Evolutionary conservation across 2,329 filamentous ascomycete genomes (phyloP).

Genomic region (Cytospora piceae): DNA sequence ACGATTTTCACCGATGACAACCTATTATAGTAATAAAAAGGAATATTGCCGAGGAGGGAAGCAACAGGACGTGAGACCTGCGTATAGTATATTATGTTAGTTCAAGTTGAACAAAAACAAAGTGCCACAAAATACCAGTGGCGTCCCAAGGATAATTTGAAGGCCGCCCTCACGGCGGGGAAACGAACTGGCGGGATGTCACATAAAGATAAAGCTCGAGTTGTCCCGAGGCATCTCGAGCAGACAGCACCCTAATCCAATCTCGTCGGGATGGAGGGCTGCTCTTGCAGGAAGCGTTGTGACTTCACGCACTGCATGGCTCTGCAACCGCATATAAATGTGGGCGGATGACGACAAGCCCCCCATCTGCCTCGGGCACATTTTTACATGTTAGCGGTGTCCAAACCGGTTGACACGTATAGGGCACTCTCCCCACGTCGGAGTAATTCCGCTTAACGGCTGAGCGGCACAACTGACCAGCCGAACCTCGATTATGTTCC

Average conservation of each 20-base stretch:
- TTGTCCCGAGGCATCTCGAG: slow-evolving; percentile 20
- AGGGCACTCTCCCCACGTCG: background rate
- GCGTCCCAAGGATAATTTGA: slow-evolving; percentile 9
- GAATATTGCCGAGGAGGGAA: background rate
- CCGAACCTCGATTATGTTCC: background rate
- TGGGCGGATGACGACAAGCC: background rate
- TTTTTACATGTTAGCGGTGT: background rate
- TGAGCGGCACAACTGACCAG: background rate
- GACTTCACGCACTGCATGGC: background rate
- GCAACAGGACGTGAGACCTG: background rate
- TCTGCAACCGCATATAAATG: background rate
- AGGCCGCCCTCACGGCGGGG: background rate
- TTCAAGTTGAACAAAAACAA: slow-evolving; percentile 2
- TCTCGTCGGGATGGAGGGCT: too few relatives aligned
- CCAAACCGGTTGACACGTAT: too few relatives aligned
- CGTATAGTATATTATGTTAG: background rate
- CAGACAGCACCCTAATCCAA: background rate
- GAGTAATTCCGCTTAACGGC: background rate
- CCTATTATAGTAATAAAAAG: background rate
- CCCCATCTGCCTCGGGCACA: background rate
- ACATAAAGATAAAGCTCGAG: slow-evolving; percentile 1
- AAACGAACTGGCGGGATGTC: slow-evolving; percentile 7
- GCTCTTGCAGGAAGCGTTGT: background rate
- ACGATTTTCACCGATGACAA: background rate
- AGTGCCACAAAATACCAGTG: slow-evolving; percentile 6